Conservation (phyloP, 805 yeast genomes). For the Candida chilensis region DNA sequence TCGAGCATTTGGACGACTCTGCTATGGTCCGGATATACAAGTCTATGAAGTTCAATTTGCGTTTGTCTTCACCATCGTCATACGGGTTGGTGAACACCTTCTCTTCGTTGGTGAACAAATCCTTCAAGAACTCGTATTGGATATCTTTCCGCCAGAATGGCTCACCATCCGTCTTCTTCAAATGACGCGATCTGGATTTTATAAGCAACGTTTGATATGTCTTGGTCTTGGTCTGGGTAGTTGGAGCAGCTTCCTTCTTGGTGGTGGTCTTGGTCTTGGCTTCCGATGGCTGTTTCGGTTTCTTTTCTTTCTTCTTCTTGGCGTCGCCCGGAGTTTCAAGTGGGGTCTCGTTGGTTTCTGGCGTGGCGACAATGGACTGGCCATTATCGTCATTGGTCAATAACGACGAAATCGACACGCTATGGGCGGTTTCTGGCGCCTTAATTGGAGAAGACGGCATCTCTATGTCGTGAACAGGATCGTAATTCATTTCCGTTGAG, state of each 20-base stretch:
- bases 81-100: slow-evolving; percentile 63
- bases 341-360: too few relatives aligned
- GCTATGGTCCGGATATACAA: slow-evolving; percentile 76
- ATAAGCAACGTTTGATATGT: slow-evolving; percentile 15
- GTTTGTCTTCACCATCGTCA: slow-evolving; percentile 24
- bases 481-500: slow-evolving; percentile 36
- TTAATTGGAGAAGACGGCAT: slow-evolving; percentile 6
- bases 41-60: slow-evolving; percentile 70
- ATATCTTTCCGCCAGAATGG: slow-evolving; percentile 86
- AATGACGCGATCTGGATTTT: slow-evolving; percentile 36
- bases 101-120: slow-evolving; percentile 53
- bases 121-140: slow-evolving; percentile 68
- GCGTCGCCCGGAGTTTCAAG: too few relatives aligned
- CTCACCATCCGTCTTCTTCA: slow-evolving; percentile 88
- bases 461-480: slow-evolving; percentile 33
- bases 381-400: not conserved
- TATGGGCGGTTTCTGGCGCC: not conserved
- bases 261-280: not conserved
- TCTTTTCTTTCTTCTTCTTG: too few relatives aligned
- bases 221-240: slow-evolving; percentile 5
- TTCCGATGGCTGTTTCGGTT: not conserved
- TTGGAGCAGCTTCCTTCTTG: slow-evolving; percentile 1
- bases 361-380: too few relatives aligned
- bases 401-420: not conserved
- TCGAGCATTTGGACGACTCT: slow-evolving; percentile 75